phyloP scores from a whole-genome alignment of 768 basidiomycete species.

The Leccinum aurantiacum region DNA sequence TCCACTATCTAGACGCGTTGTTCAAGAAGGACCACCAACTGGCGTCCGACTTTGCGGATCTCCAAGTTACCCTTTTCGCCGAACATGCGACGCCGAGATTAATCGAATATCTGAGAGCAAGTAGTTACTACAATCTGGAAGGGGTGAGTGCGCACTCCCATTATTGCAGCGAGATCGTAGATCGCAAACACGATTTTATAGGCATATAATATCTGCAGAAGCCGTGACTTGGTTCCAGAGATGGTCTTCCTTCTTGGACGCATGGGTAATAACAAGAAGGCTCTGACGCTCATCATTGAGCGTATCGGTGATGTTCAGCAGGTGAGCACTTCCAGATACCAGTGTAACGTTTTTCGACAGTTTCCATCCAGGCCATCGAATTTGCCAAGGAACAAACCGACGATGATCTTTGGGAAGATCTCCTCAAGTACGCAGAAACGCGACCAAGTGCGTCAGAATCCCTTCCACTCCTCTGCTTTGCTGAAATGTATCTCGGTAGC shows the following conservation, averaged over 20 bases:
- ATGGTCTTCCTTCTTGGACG: slow-evolving; percentile 97
- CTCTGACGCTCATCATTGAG: slow-evolving; percentile 92
- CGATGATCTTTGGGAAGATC: slow-evolving; percentile 96
- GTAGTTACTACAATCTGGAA: slow-evolving; percentile 89
- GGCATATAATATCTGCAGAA: slow-evolving; percentile 86
- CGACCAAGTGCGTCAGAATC: slow-evolving; percentile 62
- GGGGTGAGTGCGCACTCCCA: slow-evolving; percentile 42
- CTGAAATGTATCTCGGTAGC: slow-evolving; percentile 40
- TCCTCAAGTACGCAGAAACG: slow-evolving; percentile 91
- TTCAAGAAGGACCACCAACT: slow-evolving; percentile 84
- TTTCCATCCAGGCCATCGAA: slow-evolving; percentile 74
- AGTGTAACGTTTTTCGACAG: slow-evolving; percentile 1
- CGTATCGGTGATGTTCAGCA: slow-evolving; percentile 89
- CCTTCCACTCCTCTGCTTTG: neutral
- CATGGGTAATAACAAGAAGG: slow-evolving; percentile 98
- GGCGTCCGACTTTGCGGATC: slow-evolving; percentile 78
- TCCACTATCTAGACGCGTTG: slow-evolving; percentile 89
- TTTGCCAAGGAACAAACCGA: slow-evolving; percentile 98
- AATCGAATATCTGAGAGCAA: slow-evolving; percentile 89
- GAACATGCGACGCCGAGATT: slow-evolving; percentile 77
- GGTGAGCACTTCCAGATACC: slow-evolving; percentile 40
- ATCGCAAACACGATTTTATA: slow-evolving; percentile 27
- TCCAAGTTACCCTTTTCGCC: slow-evolving; percentile 89
- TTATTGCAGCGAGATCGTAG: neutral
- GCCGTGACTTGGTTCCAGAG: slow-evolving; percentile 85